Conservation (phyloP, 352 stramenopile genomes). For the Phytopythium boreale region DNA sequence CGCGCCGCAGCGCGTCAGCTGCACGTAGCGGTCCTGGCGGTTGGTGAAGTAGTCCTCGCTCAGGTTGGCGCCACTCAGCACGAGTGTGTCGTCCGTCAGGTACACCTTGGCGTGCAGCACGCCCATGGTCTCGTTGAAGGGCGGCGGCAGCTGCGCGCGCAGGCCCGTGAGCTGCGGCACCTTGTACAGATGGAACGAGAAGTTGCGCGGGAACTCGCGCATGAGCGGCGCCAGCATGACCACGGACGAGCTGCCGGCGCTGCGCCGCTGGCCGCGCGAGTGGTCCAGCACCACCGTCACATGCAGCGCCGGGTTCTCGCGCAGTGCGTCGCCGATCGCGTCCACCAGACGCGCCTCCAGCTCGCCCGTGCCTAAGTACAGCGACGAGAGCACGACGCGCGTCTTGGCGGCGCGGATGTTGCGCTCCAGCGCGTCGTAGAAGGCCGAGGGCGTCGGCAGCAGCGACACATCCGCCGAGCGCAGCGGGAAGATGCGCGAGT, state of each 20-base stretch:
- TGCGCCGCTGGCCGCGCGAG: slow-evolving; percentile 58
- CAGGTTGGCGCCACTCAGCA: slow-evolving; percentile 81
- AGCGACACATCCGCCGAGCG: slow-evolving; percentile 45
- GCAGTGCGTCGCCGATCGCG: slow-evolving; percentile 32
- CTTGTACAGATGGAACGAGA: slow-evolving; percentile 64
- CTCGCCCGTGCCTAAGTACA: slow-evolving; percentile 68
- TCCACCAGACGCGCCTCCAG: slow-evolving; percentile 48
- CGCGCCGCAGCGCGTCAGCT: slow-evolving; percentile 43
- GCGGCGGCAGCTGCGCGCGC: slow-evolving; percentile 55
- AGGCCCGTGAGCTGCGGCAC: slow-evolving; percentile 66
- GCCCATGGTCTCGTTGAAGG: slow-evolving; percentile 82
- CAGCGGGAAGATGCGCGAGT: slow-evolving; percentile 65
- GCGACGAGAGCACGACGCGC: slow-evolving; percentile 59
- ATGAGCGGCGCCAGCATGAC: slow-evolving; percentile 53
- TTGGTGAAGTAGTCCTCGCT: slow-evolving; percentile 86
- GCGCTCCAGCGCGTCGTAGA: slow-evolving; percentile 59
- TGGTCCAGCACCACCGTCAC: slow-evolving; percentile 72
- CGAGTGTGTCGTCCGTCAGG: slow-evolving; percentile 71
- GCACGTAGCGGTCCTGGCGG: slow-evolving; percentile 76
- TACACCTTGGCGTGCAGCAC: slow-evolving; percentile 87
- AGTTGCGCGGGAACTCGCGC: slow-evolving; percentile 41
- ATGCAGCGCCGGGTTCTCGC: slow-evolving; percentile 38
- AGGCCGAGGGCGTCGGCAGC: slow-evolving; percentile 44
- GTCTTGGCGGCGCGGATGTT: slow-evolving; percentile 50
- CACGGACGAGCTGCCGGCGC: slow-evolving; percentile 46